Percentiles rank a stretch among this genome's conserved stretches.
Evolutionary conservation across 169 alveolate genomes (phyloP).

Genomic region (Plasmodium fragile): DNA sequence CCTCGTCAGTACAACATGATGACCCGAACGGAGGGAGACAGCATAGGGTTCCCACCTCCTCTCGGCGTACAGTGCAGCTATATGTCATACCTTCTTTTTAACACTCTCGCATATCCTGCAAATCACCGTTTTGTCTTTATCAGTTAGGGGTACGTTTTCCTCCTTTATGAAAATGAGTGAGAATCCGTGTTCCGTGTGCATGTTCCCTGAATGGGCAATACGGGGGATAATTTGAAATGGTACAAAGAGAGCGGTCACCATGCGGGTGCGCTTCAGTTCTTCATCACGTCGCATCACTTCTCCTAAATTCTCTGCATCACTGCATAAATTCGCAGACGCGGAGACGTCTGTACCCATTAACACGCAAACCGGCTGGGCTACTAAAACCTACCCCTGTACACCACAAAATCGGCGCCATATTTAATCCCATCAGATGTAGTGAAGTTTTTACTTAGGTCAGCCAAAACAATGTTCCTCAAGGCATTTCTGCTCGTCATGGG

Average conservation of each 20-base stretch:
- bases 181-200: conserved; percentile 58
- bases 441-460: conserved; percentile 46
- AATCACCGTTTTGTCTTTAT: conserved; percentile 59
- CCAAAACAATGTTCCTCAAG: conserved; percentile 48
- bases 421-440: conserved; percentile 53
- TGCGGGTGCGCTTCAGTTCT: background rate
- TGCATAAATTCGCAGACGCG: background rate
- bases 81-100: conserved; percentile 55
- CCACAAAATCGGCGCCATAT: conserved; percentile 75
- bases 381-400: conserved; percentile 43
- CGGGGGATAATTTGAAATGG: background rate
- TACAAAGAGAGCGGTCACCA: background rate
- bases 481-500: conserved; percentile 31
- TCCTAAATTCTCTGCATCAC: background rate
- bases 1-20: background rate
- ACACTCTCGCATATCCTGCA: conserved; percentile 74
- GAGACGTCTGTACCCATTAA: background rate
- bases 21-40: background rate
- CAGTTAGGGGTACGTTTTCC: conserved; percentile 21
- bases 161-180: conserved; percentile 65
- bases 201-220: conserved; percentile 9
- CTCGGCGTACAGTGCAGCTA: background rate
- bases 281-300: background rate
- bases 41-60: background rate
- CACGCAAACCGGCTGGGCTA: background rate